Base-by-base conservation (phyloP, 2,329 filamentous ascomycete species). In the Claviceps sorghi region DNA sequence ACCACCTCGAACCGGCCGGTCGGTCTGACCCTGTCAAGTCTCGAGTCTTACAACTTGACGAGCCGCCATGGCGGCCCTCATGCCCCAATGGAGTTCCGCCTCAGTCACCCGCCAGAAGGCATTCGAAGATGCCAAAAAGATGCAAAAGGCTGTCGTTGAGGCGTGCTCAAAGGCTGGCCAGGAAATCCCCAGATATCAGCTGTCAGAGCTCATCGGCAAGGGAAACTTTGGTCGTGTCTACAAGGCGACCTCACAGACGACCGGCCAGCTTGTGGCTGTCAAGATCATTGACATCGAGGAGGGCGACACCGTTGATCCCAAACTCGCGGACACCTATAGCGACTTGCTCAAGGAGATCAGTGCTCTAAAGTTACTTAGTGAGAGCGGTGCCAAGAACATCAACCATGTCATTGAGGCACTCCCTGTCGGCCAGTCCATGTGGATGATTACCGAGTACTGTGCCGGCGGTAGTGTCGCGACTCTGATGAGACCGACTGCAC, bases 381-480 rank as follows among this genome's bases (percentile, higher is more conserved):
- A 87, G 58, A 84, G 77, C 58, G 83, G 82, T 48, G 86, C 86
- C 19, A 78, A 79, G 58, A 91, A 91, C 62, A 82, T 94, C 68
- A 93, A 91, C 64, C 78, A 83, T 59, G 84, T 91, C 50, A 82
- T 90, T 59, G 86, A 90, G 58, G 86, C 86, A 4, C 75, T 90
- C 21, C 81, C 85, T 9, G 80, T 91, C 40, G 84, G 85, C 43
- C 82, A 85, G 59, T 80, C 87, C 55, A 83, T 94, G 70, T 94
- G 88, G 88, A 87, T 93, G 72, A 80, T 93, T 52, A 90, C 85
- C 54, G 86, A 93, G 68, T 89, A 90, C 65, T 90, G 87, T 60
- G 86, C 84, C 6, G 88, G 88, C 56, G 88, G 88, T 48, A 93
- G 87, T 64, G 83, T 94, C 64, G 83, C 78, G 58, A 90, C 77